Evolutionary conservation across 179 eudicot species (phyloP).

Genomic region (Silene coronaria): DNA sequence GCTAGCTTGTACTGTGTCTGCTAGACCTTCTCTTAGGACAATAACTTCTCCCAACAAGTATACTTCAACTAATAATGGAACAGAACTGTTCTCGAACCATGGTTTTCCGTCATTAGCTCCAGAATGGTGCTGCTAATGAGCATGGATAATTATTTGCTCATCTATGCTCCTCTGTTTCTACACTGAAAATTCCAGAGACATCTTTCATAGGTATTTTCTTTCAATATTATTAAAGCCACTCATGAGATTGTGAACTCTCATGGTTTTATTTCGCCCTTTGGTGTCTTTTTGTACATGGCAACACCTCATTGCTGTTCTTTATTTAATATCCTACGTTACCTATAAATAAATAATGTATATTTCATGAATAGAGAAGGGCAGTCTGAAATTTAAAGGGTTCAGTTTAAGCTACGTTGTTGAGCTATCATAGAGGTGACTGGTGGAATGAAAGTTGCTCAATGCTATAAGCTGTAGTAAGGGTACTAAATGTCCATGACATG

Average conservation of each 20-base stretch:
- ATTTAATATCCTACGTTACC: background rate
- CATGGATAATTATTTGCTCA: background rate
- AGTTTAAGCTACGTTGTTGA: background rate
- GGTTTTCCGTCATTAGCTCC: background rate
- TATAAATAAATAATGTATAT: background rate
- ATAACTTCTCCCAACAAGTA: background rate
- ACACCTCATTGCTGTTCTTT: background rate
- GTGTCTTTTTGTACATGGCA: background rate
- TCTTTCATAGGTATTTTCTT: background rate
- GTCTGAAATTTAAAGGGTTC: background rate
- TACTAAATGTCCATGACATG: no score
- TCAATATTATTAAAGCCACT: background rate
- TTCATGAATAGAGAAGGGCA: background rate
- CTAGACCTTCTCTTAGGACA: conserved; percentile 6
- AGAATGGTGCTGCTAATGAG: background rate
- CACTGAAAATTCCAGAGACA: background rate
- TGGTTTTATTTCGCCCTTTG: no score
- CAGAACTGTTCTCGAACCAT: background rate
- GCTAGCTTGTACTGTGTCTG: background rate
- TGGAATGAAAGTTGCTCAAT: background rate
- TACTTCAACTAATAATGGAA: background rate
- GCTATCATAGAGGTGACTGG: background rate
- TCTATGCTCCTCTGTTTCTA: background rate
- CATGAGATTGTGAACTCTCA: background rate
- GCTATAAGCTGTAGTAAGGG: background rate